Base-by-base conservation (phyloP, 2,329 filamentous ascomycete species). In the Fusarium sp. region DNA sequence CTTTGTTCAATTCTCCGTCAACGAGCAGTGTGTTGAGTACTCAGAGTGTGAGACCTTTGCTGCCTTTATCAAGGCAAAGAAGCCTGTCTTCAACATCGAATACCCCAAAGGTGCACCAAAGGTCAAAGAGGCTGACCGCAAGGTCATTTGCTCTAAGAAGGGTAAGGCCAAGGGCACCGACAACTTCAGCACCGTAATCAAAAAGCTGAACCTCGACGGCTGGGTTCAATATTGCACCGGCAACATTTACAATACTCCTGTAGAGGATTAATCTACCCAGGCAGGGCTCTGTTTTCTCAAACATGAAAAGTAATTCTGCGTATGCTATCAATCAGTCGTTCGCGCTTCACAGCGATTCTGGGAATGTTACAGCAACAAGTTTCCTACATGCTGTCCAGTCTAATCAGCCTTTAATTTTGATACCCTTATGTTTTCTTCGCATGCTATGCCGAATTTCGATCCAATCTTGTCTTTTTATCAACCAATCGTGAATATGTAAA, bases 41-140 rank as follows among this genome's bases (percentile, higher is more conserved):
- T 63, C 80, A 7, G 90, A 92, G 76, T 92, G 90, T 75, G 79
- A 81, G 38, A 84, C 79, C 3, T 92, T 88, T 76, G 78, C 80
- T 4, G 78, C 84, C 6, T 92, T 92, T 74, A 84, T 90, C 59
- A 73, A 84, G 12, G 85, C 84, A 8, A 82, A 83, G 32, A 92
- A 92, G 78, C 90, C 91, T 3, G 90, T 93, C 32, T 92, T 92
- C 76, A 87, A 92, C 75, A 91, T 93, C 67, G 91, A 93, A 80
- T 93, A 93, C 74, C 89, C 89, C 5, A 81, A 85, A 45, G 84
- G 82, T 11, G 84, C 84, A 10, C 78, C 78, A 78, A 62, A 71
- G 5, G 80, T 86, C 22, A 73, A 77, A 6, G 53, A 72, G 6
- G 62, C 67, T 22, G 68, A 80, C 66, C 76, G 82, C 69, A 63